These are phyloP conservation scores for Rutstroemia sp. DNA, from an alignment of 2,329 filamentous ascomycete genomes.

Conservation along the genomic window DNA sequence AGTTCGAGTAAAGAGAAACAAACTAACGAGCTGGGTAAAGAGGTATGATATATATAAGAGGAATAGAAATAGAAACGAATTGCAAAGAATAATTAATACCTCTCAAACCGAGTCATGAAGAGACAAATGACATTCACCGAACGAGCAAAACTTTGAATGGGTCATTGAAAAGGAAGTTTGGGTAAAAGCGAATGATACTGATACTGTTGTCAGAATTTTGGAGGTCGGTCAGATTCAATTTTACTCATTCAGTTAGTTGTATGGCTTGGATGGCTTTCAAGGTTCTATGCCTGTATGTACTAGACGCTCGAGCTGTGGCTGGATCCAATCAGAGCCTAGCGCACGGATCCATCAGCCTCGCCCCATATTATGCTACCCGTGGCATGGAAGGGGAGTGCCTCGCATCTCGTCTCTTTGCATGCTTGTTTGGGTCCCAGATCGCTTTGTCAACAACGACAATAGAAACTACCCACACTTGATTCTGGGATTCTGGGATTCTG, in stretches of 20 bases:
- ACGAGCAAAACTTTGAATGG: too few species aligned
- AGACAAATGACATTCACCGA: too few species aligned
- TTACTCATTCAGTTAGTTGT: slow-evolving; percentile 2
- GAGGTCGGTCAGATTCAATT: slow-evolving; percentile 9
- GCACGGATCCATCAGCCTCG: background rate
- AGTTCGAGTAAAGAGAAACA: background rate
- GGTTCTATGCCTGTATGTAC: background rate
- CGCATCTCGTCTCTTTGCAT: too few species aligned
- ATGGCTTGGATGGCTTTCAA: background rate
- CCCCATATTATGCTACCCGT: background rate
- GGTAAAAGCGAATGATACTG: background rate
- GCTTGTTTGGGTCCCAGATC: background rate
- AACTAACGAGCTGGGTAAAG: background rate
- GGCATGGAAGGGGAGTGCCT: background rate
- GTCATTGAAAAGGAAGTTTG: too few species aligned
- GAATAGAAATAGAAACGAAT: background rate
- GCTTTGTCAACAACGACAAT: slow-evolving; percentile 1
- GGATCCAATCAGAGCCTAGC: slow-evolving; percentile 4
- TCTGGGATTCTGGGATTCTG: too few species aligned
- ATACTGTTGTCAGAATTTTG: slow-evolving; percentile 1
- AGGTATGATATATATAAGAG: background rate
- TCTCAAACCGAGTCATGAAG: too few species aligned
- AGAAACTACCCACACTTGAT: background rate
- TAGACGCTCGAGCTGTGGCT: slow-evolving; percentile 4
- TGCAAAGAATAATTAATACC: too few species aligned